phyloP scores from a whole-genome alignment of 2,329 filamentous ascomycete genomes.

The Fusarium piperis region DNA sequence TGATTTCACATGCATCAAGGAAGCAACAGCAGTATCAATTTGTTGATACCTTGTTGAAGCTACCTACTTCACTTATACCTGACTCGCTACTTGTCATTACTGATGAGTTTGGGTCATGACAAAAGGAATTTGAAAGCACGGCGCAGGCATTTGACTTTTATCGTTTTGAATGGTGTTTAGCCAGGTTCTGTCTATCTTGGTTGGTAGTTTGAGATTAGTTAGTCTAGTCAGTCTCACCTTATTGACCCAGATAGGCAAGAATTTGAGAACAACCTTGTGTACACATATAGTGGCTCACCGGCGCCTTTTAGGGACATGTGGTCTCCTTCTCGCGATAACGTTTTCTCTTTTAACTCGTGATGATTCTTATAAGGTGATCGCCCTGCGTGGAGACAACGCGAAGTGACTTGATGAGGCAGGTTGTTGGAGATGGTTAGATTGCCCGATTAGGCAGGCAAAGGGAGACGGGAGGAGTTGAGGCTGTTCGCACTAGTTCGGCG shows the following conservation, averaged over 20 bases:
- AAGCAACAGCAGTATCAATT: conserved; percentile 26
- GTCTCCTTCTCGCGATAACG: neutral
- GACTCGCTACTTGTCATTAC: neutral
- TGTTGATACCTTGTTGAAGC: conserved; percentile 25
- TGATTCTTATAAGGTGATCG: neutral
- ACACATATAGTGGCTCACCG: neutral
- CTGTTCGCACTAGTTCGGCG: conserved; percentile 2
- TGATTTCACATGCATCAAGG: conserved; percentile 30
- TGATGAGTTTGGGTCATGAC: conserved; percentile 2
- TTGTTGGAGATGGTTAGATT: conserved; percentile 11
- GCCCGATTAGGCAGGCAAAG: conserved; percentile 33
- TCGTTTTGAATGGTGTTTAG: conserved; percentile 10
- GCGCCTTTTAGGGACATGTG: conserved; percentile 5
- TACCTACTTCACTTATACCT: conserved; percentile 10
- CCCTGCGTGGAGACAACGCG: neutral
- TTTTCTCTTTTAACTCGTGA: neutral
- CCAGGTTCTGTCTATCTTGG: neutral
- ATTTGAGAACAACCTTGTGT: neutral
- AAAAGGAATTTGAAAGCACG: conserved; percentile 16
- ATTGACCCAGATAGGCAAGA: conserved; percentile 20
- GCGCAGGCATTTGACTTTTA: conserved; percentile 27
- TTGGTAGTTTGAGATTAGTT: neutral
- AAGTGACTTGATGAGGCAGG: neutral
- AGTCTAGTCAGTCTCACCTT: neutral
- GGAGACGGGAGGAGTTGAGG: conserved; percentile 18